A percentile compares a stretch with the other conserved stretches of the same genome.
phyloP scores from a whole-genome alignment of 108 stramenopile species.

The Cyclotella cryptica region DNA sequence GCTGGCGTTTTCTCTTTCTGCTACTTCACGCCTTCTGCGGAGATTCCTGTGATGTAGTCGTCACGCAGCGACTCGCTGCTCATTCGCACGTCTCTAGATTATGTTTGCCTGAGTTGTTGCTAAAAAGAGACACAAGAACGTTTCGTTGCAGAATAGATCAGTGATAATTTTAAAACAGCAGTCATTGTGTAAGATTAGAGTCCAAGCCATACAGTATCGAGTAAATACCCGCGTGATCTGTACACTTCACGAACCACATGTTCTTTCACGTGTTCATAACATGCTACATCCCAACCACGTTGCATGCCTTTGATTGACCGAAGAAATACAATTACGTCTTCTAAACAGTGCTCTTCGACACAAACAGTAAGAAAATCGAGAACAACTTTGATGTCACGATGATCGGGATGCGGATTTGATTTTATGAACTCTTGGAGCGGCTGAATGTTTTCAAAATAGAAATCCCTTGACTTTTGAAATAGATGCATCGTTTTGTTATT shows the following conservation, averaged over 20 bases:
- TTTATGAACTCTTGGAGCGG: constrained; percentile 68
- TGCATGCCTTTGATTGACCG: constrained; percentile 57
- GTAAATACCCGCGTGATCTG: neutral
- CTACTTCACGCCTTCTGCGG: constrained; percentile 5
- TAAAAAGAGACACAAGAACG: no score
- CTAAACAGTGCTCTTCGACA: constrained; percentile 52
- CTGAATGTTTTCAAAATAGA: constrained; percentile 62
- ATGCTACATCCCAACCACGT: constrained; percentile 56
- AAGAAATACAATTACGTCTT: constrained; percentile 59
- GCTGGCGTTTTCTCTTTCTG: constrained; percentile 48
- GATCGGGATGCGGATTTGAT: constrained; percentile 43
- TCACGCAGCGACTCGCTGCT: no score
- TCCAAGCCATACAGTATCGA: constrained; percentile 32
- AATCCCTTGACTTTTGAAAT: constrained; percentile 12
- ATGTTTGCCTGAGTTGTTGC: no score
- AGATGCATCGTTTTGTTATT: constrained; percentile 3
- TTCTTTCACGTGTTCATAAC: constrained; percentile 24
- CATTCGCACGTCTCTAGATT: no score
- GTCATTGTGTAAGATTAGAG: constrained; percentile 6
- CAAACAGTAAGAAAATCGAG: constrained; percentile 58
- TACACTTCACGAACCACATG: constrained; percentile 31
- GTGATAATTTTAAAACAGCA: no score
- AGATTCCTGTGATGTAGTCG: no score
- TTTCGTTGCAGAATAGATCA: no score
- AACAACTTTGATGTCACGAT: constrained; percentile 44